phyloP scores from a whole-genome alignment of 108 stramenopile species.

The Nitzschia sp. region DNA sequence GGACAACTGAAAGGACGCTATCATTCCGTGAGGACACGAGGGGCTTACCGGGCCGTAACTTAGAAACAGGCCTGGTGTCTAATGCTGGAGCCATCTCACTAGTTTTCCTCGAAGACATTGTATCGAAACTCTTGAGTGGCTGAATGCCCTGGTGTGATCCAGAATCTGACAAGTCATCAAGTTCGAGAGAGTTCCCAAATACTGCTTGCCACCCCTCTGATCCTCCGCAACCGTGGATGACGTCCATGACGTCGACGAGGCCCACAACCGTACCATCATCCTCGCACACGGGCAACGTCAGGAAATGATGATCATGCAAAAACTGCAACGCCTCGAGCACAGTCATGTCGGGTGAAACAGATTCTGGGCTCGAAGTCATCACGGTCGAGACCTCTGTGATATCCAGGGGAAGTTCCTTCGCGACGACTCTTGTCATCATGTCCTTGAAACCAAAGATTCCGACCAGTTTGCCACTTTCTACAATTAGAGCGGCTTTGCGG shows the following conservation, averaged over 20 bases:
- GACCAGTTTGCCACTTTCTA: slow-evolving; percentile 72
- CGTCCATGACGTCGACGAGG: slow-evolving; percentile 94
- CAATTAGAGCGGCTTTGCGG: slow-evolving; percentile 86
- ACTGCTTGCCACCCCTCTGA: slow-evolving; percentile 83
- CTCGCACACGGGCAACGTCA: slow-evolving; percentile 90
- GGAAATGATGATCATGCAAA: slow-evolving; percentile 93
- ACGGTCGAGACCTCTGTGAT: slow-evolving; percentile 72
- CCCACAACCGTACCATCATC: slow-evolving; percentile 81
- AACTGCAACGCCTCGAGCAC: slow-evolving; percentile 88
- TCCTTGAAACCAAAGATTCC: slow-evolving; percentile 95
- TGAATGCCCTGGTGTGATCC: slow-evolving; percentile 33
- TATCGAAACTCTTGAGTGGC: too few species aligned
- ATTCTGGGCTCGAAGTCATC: slow-evolving; percentile 94
- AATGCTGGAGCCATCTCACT: too few species aligned
- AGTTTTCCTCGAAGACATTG: too few species aligned
- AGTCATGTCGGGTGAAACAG: slow-evolving; percentile 80
- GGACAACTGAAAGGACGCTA: slow-evolving; percentile 52
- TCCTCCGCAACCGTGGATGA: slow-evolving; percentile 81
- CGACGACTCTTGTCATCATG: slow-evolving; percentile 89
- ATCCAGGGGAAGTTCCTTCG: slow-evolving; percentile 79
- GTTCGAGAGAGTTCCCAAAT: slow-evolving; percentile 67
- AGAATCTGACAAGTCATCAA: slow-evolving; percentile 59
- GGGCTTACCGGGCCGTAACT: slow-evolving; percentile 79
- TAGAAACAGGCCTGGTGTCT: slow-evolving; percentile 45
- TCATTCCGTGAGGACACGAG: slow-evolving; percentile 36